phyloP scores from a whole-genome alignment of 1,139 yeast species.

The Suhomyces maxii region DNA sequence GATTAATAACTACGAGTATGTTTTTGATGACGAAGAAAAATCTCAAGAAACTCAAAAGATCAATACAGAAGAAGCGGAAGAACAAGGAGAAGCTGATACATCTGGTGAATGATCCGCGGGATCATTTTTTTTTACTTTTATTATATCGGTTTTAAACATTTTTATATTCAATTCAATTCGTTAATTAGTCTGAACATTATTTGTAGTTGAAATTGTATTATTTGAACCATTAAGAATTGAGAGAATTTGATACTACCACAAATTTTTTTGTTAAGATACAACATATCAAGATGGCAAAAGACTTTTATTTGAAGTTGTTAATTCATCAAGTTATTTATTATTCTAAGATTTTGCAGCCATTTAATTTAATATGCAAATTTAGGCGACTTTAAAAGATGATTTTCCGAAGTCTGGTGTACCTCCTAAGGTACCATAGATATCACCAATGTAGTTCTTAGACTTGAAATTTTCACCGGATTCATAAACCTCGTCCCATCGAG shows the following conservation, averaged over 20 bases:
- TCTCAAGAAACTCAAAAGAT: neutral
- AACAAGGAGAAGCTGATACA: too few species aligned
- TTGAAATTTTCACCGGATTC: conserved; percentile 33
- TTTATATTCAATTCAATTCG: neutral
- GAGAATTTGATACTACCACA: too few species aligned
- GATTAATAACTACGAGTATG: conserved; percentile 40
- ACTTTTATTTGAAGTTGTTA: too few species aligned
- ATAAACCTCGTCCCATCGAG: conserved; percentile 54
- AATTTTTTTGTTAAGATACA: too few species aligned
- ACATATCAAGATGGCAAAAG: too few species aligned
- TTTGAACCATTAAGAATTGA: too few species aligned
- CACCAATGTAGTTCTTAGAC: conserved; percentile 60
- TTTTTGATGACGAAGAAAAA: conserved; percentile 29
- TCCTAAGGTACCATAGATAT: conserved; percentile 54
- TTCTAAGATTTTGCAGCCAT: too few species aligned
- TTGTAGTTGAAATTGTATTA: too few species aligned
- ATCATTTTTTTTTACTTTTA: too few species aligned
- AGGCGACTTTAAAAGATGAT: conserved; percentile 12
- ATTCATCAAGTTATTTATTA: too few species aligned
- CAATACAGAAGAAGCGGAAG: neutral
- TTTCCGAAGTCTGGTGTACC: conserved; percentile 21
- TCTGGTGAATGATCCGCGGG: too few species aligned
- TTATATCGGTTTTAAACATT: neutral
- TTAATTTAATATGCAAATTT: neutral
- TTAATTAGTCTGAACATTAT: too few species aligned